These are phyloP conservation scores for Epithele typhae DNA, from an alignment of 768 basidiomycete genomes.

Conservation along the genomic window DNA sequence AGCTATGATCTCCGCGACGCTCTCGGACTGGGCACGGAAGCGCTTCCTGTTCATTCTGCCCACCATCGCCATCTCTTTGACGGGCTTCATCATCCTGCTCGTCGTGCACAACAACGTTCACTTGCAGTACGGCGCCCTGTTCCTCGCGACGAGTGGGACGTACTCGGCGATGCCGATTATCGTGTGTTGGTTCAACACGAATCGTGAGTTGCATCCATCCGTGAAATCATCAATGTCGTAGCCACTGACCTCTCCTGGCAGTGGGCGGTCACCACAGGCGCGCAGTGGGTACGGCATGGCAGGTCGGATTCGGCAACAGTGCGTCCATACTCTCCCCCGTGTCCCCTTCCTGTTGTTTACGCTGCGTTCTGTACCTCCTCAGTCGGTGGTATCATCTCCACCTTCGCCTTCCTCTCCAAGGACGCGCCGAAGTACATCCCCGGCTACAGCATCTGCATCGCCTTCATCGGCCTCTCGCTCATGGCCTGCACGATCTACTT, in stretches of 20 bases:
- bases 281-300: conserved; percentile 24
- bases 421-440: conserved; percentile 24
- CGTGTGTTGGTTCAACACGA: conserved; percentile 24
- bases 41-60: conserved; percentile 20
- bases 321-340: conserved; percentile 1
- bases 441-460: conserved; percentile 25
- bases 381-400: conserved; percentile 27
- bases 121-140: conserved; percentile 21
- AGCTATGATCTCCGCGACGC: conserved; percentile 19
- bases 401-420: conserved; percentile 24
- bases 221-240: neutral
- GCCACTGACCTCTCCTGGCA: neutral
- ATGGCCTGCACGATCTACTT: conserved; percentile 19
- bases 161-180: conserved; percentile 23
- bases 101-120: conserved; percentile 17
- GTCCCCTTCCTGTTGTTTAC: neutral
- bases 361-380: neutral
- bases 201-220: conserved; percentile 7
- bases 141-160: conserved; percentile 20
- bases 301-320: conserved; percentile 28
- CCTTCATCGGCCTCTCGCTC: conserved; percentile 22
- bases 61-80: conserved; percentile 14
- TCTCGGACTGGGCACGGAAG: conserved; percentile 19
- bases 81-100: conserved; percentile 21
- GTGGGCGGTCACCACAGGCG: conserved; percentile 23